Evolutionary conservation across 192 early-diverging fungal species (phyloP), one percentile per base, ranked within the genome.

Genomic region (Ambispora gerdemannii): DNA sequence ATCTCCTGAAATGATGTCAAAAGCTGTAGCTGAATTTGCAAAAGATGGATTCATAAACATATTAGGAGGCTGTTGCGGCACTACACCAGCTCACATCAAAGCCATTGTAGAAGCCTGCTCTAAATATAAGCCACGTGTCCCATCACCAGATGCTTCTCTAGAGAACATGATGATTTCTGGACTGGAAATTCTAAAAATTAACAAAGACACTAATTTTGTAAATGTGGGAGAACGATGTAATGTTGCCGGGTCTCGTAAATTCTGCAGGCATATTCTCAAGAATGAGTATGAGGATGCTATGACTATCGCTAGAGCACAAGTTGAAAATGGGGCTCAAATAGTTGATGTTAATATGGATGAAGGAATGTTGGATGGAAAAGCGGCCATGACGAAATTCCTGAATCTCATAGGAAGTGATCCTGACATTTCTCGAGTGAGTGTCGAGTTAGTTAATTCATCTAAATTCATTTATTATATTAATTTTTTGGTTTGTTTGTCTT

Each of bases 201-300:
- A 94, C 74, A 82, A 89, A 67, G 83, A 63, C 19, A 91, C 89
- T 63, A 91, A 90, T 74, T 98, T 96, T 82, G 82, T 95, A 70
- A 98, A 98, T 81, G 85, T 98, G 60, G 96, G 96, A 74, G 93
- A 98, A 78, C 90, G 96, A 51, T 98, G 96, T 80, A 98, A 98
- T 81, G 94, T 98, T 8, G 93, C 94, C 27, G 94, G 96, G 8
- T 98, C 96, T 17, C 86, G 91, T 53, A 90, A 96, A 70, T 98
- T 98, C 81, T 91, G 91, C 32, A 89, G 92, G n/a, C 95, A 95
- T 72, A 86, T 98, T 60, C 78, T 95, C 55, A 95, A 95, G 72
- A 89, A 89, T 30, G 88, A 91, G 74, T 98, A 92, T 72, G 96
- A 98, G 76, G 96, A 95, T 64, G 95, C 92, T 28, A 80, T 96